Percentiles rank a stretch among this genome's conserved stretches.
phyloP scores from a whole-genome alignment of 208 protist species.

The Naegleria lovaniensis region DNA sequence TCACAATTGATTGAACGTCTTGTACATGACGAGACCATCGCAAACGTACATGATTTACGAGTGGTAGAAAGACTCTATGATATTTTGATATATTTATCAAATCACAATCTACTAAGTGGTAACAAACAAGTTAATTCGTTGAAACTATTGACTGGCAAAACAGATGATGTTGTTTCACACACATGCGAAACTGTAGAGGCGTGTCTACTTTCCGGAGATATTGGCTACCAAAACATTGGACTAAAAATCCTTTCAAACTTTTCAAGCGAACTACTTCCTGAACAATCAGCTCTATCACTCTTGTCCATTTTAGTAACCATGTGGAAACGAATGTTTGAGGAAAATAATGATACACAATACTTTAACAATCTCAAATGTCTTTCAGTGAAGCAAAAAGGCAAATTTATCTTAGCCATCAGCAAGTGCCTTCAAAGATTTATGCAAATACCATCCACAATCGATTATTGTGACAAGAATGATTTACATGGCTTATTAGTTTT shows the following conservation, averaged over 20 bases:
- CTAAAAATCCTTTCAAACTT: neutral
- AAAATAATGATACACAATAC: neutral
- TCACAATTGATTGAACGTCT: neutral
- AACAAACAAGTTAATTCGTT: neutral
- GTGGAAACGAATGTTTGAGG: neutral
- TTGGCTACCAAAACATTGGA: neutral
- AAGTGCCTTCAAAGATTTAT: neutral
- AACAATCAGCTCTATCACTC: neutral
- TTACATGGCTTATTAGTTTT: neutral
- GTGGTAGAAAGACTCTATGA: neutral
- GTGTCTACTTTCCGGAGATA: neutral
- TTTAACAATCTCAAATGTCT: neutral
- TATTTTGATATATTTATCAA: neutral
- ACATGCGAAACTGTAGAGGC: neutral
- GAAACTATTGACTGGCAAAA: neutral
- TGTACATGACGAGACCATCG: neutral
- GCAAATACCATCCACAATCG: neutral
- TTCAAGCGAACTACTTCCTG: neutral
- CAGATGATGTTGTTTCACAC: neutral
- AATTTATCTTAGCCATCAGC: neutral
- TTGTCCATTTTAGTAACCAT: neutral
- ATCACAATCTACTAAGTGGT: neutral
- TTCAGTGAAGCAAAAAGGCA: neutral
- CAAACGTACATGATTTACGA: neutral
- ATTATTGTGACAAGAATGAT: neutral